phyloP scores from a whole-genome alignment of 2,329 filamentous ascomycete genomes.

The Ceratocystis harringtonii region DNA sequence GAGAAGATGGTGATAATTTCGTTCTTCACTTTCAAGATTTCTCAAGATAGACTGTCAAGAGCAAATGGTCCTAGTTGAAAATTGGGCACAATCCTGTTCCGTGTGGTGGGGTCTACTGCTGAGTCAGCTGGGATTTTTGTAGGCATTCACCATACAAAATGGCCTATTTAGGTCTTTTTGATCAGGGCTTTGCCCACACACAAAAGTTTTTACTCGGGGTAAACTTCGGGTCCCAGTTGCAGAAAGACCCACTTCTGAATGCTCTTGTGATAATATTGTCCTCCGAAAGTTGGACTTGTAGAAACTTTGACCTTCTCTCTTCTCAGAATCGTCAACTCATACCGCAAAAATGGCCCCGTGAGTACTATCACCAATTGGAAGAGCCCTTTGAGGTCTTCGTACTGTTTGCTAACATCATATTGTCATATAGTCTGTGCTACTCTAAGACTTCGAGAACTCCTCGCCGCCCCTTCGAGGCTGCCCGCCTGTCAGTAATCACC shows the following conservation, averaged over 20 bases:
- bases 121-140: constrained; percentile 10
- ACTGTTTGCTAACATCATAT: constrained; percentile 17
- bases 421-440: constrained; percentile 40
- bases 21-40: constrained; percentile 16
- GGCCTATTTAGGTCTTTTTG: constrained; percentile 13
- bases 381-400: neutral
- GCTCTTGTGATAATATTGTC: constrained; percentile 6
- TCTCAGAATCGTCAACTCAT: constrained; percentile 20
- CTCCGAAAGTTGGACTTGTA: constrained; percentile 13
- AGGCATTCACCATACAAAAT: neutral
- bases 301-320: constrained; percentile 17
- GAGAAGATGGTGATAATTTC: constrained; percentile 15
- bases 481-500: constrained; percentile 93
- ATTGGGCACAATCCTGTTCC: constrained; percentile 16
- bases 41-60: constrained; percentile 17
- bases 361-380: constrained; percentile 19
- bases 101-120: constrained; percentile 15
- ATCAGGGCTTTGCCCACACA: constrained; percentile 17
- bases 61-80: constrained; percentile 14
- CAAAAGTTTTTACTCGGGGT: constrained; percentile 13
- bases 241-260: neutral
- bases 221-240: constrained; percentile 12
- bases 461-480: constrained; percentile 95
- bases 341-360: constrained; percentile 31
- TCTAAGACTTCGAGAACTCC: constrained; percentile 99